A percentile compares a stretch with the other conserved stretches of the same genome.
Conservation (phyloP, 176 grass and related monocot genomes). For the Lolium multiflorum region DNA sequence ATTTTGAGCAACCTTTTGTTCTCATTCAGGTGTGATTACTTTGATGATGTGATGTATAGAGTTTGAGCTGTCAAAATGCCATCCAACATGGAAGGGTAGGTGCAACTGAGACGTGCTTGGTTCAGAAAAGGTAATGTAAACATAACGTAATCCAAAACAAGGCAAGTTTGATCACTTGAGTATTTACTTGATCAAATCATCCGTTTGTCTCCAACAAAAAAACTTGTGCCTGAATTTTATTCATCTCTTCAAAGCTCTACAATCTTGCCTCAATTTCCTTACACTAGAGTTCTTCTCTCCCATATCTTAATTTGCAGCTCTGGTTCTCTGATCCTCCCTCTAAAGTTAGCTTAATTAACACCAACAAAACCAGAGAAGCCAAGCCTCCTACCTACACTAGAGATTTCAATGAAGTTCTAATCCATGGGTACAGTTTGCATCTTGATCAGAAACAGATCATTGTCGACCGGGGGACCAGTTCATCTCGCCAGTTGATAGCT, state of each 20-base stretch:
- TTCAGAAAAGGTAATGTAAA: too few species aligned
- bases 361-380: too few species aligned
- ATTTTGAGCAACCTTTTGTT: neutral
- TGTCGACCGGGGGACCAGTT: neutral
- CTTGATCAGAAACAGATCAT: neutral
- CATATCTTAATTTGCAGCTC: too few species aligned
- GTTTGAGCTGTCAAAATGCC: neutral
- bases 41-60: neutral
- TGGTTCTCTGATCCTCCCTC: neutral
- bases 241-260: too few species aligned
- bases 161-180: too few species aligned
- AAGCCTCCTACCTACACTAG: neutral
- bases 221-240: too few species aligned
- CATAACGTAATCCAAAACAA: too few species aligned
- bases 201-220: too few species aligned
- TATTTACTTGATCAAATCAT: too few species aligned
- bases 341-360: neutral
- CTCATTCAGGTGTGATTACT: neutral
- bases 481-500: conserved; percentile 8
- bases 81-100: too few species aligned
- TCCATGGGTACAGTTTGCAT: neutral
- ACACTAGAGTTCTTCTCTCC: neutral
- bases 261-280: too few species aligned
- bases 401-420: neutral
- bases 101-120: too few species aligned